Base-by-base conservation (phyloP, 1,284 basidiomycete genomes). In the Naganishia cerealis region DNA sequence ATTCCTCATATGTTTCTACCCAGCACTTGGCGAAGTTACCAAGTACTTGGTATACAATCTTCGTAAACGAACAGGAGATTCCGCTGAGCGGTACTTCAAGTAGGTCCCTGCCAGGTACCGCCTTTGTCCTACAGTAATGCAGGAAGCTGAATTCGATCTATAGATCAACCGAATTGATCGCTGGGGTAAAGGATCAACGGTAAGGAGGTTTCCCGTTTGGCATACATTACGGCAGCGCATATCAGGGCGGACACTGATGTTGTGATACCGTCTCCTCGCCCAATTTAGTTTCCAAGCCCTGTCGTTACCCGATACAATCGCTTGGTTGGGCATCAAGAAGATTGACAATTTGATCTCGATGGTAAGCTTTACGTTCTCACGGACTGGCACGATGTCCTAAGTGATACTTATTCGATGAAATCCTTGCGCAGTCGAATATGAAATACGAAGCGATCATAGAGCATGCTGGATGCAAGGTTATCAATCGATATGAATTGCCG, bases 31-130 rank as follows among this genome's bases (percentile, higher is more conserved):
- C 9, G 94, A 97, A 80, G 92, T 94, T 5, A 91, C 90, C 61
- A 94, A 94, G 86, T 90, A 92, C 80, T 86, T 93, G 65, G 91
- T 95, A 8, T 97, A 97, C 82, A 97, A 97, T 81, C 86, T 94
- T 13, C 89, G 95, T 71, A 98, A 98, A 82, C 88, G 94, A 48
- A 92, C 90, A 1, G 92, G 91, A 6, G 94, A 98, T 81, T 87
- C 87, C 1, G 94, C 95, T 0, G 88, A 92, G 77, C 88, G 90
- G 76, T 98, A 98, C 83, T 97, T 98, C 84, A 90, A 91, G 79
- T 88, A 50, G 46, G 46, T 50, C 3, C 13, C 21, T 13, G 24
- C 46, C 21, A 13, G n/a, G 90, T 29, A 46, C 46, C 1, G 15
- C 10, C 15, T 39, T 13, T 15, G 3, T 40, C 55, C 18, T 33